Percentiles rank a stretch among this genome's conserved stretches.
Evolutionary conservation across 225 moss, liverwort and hornwort species (phyloP).

Genomic region (Physcomitrellopsis africana): DNA sequence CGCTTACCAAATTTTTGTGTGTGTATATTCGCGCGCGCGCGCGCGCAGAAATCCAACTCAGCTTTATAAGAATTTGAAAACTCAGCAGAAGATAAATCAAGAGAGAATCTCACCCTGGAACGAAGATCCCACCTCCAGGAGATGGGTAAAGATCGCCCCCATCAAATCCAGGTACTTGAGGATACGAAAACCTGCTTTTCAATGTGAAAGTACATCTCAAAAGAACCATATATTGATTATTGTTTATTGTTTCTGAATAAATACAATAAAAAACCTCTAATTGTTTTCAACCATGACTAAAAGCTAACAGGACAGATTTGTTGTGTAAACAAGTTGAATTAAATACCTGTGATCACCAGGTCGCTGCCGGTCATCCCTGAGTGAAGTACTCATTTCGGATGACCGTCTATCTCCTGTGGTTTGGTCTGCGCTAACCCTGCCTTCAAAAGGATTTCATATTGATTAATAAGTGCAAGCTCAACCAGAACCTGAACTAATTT

Average conservation of each 20-base stretch:
- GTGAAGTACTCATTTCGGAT: slow-evolving; percentile 43
- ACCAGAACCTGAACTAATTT: not conserved
- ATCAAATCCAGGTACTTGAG: slow-evolving; percentile 70
- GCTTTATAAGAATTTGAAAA: not conserved
- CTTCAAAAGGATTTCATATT: slow-evolving; percentile 13
- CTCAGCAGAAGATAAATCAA: slow-evolving; percentile 27
- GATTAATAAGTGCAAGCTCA: not conserved
- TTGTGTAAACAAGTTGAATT: not conserved
- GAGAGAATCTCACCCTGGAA: slow-evolving; percentile 62
- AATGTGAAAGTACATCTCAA: not conserved
- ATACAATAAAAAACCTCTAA: slow-evolving; percentile 7
- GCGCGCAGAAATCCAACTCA: not conserved
- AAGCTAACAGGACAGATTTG: not conserved
- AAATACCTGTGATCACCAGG: slow-evolving; percentile 65
- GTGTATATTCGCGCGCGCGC: no score
- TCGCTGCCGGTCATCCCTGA: slow-evolving; percentile 57
- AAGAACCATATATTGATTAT: not conserved
- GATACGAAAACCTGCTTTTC: slow-evolving; percentile 61
- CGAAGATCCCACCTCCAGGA: slow-evolving; percentile 78
- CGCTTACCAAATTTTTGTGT: not conserved
- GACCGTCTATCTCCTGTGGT: slow-evolving; percentile 36
- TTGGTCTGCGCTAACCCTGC: slow-evolving; percentile 38
- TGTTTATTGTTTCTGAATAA: not conserved
- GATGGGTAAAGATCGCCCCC: slow-evolving; percentile 75
- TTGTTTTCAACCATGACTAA: slow-evolving; percentile 15